Percentiles rank a stretch among this genome's conserved stretches.
Evolutionary conservation across 2,329 filamentous ascomycete genomes (phyloP).

Genomic region (Hirsutella minnesotensis): DNA sequence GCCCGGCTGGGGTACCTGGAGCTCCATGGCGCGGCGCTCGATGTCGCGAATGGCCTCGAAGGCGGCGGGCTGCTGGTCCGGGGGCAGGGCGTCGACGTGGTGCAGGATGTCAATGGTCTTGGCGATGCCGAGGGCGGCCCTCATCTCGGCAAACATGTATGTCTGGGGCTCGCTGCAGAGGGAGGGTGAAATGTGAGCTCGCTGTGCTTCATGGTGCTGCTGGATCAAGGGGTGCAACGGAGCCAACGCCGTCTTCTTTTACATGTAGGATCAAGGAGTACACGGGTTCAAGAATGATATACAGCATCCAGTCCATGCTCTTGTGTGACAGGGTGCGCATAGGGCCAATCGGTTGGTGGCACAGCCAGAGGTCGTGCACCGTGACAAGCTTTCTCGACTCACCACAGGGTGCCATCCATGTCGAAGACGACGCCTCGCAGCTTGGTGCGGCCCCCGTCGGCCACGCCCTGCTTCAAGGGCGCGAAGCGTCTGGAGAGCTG

Average conservation of each 20-base stretch:
- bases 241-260: no score
- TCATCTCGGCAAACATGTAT: slow-evolving; percentile 93
- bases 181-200: neutral
- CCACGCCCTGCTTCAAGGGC: slow-evolving; percentile 28
- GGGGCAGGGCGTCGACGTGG: slow-evolving; percentile 66
- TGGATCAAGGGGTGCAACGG: no score
- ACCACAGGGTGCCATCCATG: slow-evolving; percentile 92
- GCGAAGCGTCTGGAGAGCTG: slow-evolving; percentile 36
- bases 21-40: slow-evolving; percentile 68
- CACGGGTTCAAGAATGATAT: no score
- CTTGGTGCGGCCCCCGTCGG: slow-evolving; percentile 22
- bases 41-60: slow-evolving; percentile 66
- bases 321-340: neutral
- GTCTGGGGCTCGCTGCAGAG: slow-evolving; percentile 69
- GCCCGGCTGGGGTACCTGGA: slow-evolving; percentile 73
- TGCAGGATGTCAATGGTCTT: slow-evolving; percentile 74
- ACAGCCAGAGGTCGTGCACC: no score
- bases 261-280: no score
- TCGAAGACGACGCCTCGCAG: slow-evolving; percentile 68
- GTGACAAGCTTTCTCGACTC: slow-evolving; percentile 3
- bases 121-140: slow-evolving; percentile 57
- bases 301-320: neutral
- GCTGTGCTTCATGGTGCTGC: neutral
- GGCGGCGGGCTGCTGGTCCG: slow-evolving; percentile 46
- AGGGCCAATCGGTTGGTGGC: neutral